Evolutionary conservation across 2,329 filamentous ascomycete species (phyloP).

Genomic region (Cryoendolithus antarcticus): DNA sequence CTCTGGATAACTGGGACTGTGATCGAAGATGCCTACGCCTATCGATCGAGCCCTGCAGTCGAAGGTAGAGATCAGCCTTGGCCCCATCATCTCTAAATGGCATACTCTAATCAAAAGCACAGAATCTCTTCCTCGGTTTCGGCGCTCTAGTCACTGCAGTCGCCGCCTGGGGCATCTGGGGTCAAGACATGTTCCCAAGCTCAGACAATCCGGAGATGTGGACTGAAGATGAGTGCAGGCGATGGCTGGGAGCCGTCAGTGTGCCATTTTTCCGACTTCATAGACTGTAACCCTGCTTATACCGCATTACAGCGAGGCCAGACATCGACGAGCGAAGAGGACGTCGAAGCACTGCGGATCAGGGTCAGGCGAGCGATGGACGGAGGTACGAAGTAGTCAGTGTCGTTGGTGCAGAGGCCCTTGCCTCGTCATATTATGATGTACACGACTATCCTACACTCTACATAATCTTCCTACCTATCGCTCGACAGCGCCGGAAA

Average conservation of each 20-base stretch:
- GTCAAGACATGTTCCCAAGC: constrained; percentile 68
- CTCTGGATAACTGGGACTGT: too few species aligned
- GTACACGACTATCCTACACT: too few species aligned
- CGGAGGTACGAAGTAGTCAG: too few species aligned
- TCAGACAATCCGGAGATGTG: constrained; percentile 62
- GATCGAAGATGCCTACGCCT: constrained; percentile 38
- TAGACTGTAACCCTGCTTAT: background rate
- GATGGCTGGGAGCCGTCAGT: constrained; percentile 72
- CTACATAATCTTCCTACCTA: background rate
- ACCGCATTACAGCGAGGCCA: too few species aligned
- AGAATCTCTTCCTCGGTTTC: constrained; percentile 49
- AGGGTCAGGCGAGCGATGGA: too few species aligned
- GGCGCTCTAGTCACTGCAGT: constrained; percentile 70
- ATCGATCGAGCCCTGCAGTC: constrained; percentile 36
- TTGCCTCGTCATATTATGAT: too few species aligned
- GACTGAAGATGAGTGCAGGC: constrained; percentile 66
- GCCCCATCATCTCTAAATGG: constrained; percentile 8
- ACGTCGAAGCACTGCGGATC: too few species aligned
- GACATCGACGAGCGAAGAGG: too few species aligned
- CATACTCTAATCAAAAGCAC: constrained; percentile 10
- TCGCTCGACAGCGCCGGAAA: constrained; percentile 36
- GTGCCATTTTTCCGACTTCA: background rate
- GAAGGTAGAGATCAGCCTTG: constrained; percentile 22
- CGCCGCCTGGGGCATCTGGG: constrained; percentile 75
- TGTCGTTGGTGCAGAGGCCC: too few species aligned